Evolutionary conservation across 2,329 filamentous ascomycete genomes (phyloP).

Genomic region (Calonectria ilicicola): DNA sequence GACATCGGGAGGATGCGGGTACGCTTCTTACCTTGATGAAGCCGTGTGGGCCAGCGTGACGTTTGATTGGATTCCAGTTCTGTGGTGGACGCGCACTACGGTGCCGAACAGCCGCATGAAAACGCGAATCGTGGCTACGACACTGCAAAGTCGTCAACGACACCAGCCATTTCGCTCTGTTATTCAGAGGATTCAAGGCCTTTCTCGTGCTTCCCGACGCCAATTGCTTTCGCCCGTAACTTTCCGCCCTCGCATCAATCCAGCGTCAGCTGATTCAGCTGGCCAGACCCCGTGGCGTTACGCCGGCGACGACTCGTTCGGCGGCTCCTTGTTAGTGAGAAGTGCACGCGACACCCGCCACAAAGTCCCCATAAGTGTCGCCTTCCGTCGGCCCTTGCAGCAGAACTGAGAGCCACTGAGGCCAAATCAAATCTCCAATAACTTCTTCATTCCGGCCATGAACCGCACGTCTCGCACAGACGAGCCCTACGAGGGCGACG

Average conservation of each 20-base stretch:
- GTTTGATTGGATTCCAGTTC: constrained; percentile 13
- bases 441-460: constrained; percentile 11
- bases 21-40: not conserved
- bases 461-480: constrained; percentile 34
- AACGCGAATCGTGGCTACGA: not conserved
- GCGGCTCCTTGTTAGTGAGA: not conserved
- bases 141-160: not conserved
- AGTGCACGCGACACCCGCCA: constrained; percentile 12
- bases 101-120: constrained; percentile 10
- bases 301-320: not conserved
- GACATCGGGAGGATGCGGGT: constrained; percentile 9
- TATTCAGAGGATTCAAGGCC: not conserved
- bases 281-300: not conserved
- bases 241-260: not conserved
- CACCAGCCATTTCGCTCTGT: not conserved
- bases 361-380: not conserved
- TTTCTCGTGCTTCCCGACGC: not conserved
- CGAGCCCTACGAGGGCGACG: constrained; percentile 29
- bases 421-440: not conserved
- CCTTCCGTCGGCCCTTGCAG: not conserved
- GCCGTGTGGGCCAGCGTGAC: not conserved
- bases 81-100: constrained; percentile 7
- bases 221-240: not conserved
- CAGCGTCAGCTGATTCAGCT: not conserved
- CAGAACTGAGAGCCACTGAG: too few relatives aligned